These are phyloP conservation scores for Diaporthe sp. DNA, from an alignment of 2,329 filamentous ascomycete genomes.

Conservation along the genomic window DNA sequence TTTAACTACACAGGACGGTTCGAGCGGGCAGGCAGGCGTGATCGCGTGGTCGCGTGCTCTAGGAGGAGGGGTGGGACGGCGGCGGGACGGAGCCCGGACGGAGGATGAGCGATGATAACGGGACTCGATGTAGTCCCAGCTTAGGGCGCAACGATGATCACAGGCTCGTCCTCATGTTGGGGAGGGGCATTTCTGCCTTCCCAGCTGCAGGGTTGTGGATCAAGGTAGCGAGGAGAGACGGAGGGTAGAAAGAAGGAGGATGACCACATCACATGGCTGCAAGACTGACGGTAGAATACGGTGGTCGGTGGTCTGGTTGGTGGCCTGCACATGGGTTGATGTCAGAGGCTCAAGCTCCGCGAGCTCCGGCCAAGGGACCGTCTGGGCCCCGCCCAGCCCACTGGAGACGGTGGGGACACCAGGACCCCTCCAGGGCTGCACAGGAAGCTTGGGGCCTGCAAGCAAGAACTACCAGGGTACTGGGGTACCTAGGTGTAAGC, in stretches of 20 bases:
- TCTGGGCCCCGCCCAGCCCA: not conserved
- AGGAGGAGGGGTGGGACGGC: not conserved
- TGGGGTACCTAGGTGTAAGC: not conserved
- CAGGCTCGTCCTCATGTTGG: constrained; percentile 14
- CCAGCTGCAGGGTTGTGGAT: constrained; percentile 3
- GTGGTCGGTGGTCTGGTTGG: constrained; percentile 6
- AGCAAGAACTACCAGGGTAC: not conserved
- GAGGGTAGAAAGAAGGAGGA: not conserved
- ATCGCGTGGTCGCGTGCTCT: constrained; percentile 19
- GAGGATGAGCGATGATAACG: not conserved
- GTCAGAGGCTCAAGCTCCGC: constrained; percentile 30
- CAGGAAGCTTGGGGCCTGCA: constrained; percentile 9
- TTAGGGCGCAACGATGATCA: not conserved
- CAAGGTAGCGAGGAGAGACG: not conserved
- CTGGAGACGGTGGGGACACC: not conserved
- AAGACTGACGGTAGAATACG: not conserved
- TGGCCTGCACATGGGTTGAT: constrained; percentile 30
- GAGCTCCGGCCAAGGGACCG: constrained; percentile 19
- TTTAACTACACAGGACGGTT: not conserved
- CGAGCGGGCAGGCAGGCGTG: not conserved
- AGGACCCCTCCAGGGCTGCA: not conserved
- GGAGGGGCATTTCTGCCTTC: constrained; percentile 30
- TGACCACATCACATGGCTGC: constrained; percentile 30
- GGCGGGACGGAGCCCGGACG: not conserved
- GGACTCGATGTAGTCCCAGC: not conserved